Conservation (phyloP, 2,329 filamentous ascomycete species). For the Xylariaceae sp. region DNA sequence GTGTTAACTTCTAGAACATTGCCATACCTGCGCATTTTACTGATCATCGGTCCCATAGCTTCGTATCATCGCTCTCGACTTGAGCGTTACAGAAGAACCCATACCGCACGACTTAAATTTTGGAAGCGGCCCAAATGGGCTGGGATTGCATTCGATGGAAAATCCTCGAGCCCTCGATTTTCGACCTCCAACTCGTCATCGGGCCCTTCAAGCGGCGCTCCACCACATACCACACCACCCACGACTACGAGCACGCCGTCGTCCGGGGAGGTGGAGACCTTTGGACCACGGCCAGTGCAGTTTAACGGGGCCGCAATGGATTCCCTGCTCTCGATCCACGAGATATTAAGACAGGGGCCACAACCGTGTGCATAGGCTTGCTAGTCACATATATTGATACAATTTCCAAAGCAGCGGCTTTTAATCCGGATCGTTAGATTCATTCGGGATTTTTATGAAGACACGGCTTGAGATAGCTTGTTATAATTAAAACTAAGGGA, state of each 20-base stretch:
- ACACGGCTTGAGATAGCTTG: too few relatives aligned
- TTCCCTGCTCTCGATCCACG: conserved; percentile 21
- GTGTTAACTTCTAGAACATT: too few relatives aligned
- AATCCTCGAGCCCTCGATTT: too few relatives aligned
- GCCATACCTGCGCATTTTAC: too few relatives aligned
- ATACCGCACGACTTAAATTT: conserved; percentile 22
- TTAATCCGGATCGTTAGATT: too few relatives aligned
- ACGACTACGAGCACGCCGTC: conserved; percentile 11
- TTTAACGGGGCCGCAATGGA: conserved; percentile 13
- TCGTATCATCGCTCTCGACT: too few relatives aligned
- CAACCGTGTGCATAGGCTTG: too few relatives aligned
- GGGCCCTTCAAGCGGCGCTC: conserved; percentile 4
- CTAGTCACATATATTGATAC: too few relatives aligned
- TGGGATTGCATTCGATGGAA: conserved; percentile 18
- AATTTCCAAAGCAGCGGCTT: too few relatives aligned
- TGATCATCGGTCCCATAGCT: too few relatives aligned
- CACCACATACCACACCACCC: conserved; percentile 13
- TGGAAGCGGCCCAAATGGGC: conserved; percentile 26
- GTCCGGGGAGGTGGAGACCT: conserved; percentile 14
- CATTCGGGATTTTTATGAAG: too few relatives aligned
- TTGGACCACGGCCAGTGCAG: conserved; percentile 19
- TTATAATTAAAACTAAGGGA: too few relatives aligned
- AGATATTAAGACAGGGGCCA: conserved; percentile 21
- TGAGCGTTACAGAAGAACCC: conserved; percentile 19
- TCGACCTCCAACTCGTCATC: conserved; percentile 4